These are phyloP conservation scores for Rhynchospora pubera DNA, from an alignment of 176 grass and related monocot genomes.

Conservation along the genomic window DNA sequence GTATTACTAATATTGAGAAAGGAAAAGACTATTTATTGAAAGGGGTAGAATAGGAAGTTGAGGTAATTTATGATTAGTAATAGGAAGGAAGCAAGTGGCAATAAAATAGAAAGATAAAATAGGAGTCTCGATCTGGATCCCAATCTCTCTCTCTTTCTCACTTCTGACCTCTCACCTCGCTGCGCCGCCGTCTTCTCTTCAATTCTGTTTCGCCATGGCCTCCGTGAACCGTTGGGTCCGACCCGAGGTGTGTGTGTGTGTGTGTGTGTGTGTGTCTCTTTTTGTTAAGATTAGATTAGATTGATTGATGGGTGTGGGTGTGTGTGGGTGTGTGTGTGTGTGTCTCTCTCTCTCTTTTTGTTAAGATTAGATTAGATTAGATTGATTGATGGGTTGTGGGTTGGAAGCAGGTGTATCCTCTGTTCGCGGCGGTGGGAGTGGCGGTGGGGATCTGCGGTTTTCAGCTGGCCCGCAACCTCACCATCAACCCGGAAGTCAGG, in stretches of 20 bases:
- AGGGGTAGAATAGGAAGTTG: too few species aligned
- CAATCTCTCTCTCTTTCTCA: slow-evolving; percentile 16
- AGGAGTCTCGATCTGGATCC: too few species aligned
- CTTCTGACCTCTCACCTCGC: not conserved
- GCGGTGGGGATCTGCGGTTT: slow-evolving; percentile 61
- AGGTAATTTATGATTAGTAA: too few species aligned
- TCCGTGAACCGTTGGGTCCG: slow-evolving; percentile 58
- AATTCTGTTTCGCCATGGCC: slow-evolving; percentile 40
- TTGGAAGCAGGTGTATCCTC: slow-evolving; percentile 61
- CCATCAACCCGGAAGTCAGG: slow-evolving; percentile 86
- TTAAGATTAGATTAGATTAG: too few species aligned
- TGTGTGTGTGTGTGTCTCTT: not conserved
- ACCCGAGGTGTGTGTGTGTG: slow-evolving; percentile 82
- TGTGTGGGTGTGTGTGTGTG: too few species aligned
- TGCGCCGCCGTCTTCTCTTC: slow-evolving; percentile 11
- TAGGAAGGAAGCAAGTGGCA: not conserved
- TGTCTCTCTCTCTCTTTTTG: too few species aligned
- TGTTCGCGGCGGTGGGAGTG: slow-evolving; percentile 70
- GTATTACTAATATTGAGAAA: too few species aligned
- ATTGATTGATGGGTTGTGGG: too few species aligned
- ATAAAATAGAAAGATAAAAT: too few species aligned
- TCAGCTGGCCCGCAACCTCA: slow-evolving; percentile 57
- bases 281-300: too few species aligned
- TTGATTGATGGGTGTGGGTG: too few species aligned
- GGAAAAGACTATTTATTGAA: too few species aligned